A percentile compares a stretch with the other conserved stretches of the same genome.
Conservation (phyloP, 306 rosid genomes). For the Amphicarpaea edgeworthii region DNA sequence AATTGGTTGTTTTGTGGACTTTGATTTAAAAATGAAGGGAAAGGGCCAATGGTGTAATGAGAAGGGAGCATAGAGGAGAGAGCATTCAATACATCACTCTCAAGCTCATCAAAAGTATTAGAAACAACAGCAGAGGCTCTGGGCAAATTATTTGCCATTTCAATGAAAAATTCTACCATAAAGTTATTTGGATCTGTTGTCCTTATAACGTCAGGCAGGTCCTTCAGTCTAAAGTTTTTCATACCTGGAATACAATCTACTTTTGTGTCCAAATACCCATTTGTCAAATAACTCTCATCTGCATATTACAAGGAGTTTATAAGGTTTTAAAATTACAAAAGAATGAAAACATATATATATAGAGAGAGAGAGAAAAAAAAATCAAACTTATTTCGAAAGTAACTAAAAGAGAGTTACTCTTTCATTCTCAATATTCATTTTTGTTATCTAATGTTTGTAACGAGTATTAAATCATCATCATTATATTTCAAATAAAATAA, state of each 20-base stretch:
- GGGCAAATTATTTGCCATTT: neutral
- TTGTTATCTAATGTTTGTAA: too few relatives aligned
- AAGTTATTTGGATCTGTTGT: slow-evolving; percentile 37
- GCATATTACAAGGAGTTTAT: too few relatives aligned
- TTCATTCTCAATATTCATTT: too few relatives aligned
- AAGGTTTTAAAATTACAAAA: neutral
- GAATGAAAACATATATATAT: too few relatives aligned
- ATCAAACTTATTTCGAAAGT: too few relatives aligned
- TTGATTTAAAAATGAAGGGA: slow-evolving; percentile 35
- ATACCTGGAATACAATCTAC: slow-evolving; percentile 42
- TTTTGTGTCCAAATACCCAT: slow-evolving; percentile 36
- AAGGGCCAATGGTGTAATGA: slow-evolving; percentile 35
- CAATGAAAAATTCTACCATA: neutral
- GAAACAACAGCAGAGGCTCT: slow-evolving; percentile 17
- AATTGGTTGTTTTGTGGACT: slow-evolving; percentile 12
- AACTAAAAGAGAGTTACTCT: too few relatives aligned
- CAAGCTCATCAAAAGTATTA: slow-evolving; percentile 34
- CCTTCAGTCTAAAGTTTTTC: slow-evolving; percentile 38
- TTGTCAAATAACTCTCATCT: slow-evolving; percentile 44
- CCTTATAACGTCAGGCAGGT: neutral
- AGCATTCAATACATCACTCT: slow-evolving; percentile 31
- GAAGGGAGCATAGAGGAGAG: slow-evolving; percentile 21
- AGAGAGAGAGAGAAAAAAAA: too few relatives aligned
- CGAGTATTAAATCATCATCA: too few relatives aligned
- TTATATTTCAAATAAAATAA: too few relatives aligned